Percentiles rank a stretch among this genome's conserved stretches.
These are phyloP conservation scores for Diaporthe batatas DNA, from an alignment of 2,329 filamentous ascomycete genomes.

Conservation along the genomic window DNA sequence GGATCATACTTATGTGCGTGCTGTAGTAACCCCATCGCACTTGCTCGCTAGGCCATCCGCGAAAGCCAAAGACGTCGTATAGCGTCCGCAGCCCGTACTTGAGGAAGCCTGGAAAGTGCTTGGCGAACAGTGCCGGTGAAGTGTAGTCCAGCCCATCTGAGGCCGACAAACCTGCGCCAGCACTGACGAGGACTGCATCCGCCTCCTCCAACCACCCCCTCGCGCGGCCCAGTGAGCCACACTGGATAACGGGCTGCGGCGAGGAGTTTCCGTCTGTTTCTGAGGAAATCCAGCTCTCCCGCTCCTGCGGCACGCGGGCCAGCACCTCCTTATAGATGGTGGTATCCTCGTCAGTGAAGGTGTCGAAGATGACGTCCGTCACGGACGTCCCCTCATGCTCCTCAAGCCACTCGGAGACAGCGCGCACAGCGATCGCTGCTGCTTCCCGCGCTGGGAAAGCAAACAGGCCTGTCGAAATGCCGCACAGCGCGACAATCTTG, in stretches of 20 bases:
- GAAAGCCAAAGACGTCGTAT: constrained; percentile 52
- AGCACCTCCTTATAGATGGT: constrained; percentile 41
- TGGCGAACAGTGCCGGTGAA: constrained; percentile 48
- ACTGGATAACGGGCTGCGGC: not conserved
- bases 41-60: constrained; percentile 47
- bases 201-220: constrained; percentile 3
- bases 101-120: constrained; percentile 49
- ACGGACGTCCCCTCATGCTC: constrained; percentile 46
- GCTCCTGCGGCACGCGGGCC: not conserved
- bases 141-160: constrained; percentile 43
- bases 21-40: constrained; percentile 47
- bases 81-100: constrained; percentile 48
- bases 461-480: constrained; percentile 54
- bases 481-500: constrained; percentile 51
- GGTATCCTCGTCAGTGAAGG: constrained; percentile 49
- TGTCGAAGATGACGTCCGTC: constrained; percentile 51
- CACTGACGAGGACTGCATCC: constrained; percentile 8
- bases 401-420: constrained; percentile 48
- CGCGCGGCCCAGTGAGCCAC: constrained; percentile 13
- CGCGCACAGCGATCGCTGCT: constrained; percentile 48
- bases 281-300: not conserved
- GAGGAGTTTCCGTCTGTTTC: constrained; percentile 46
- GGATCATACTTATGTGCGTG: not conserved
- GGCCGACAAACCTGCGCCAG: constrained; percentile 1
- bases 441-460: constrained; percentile 50